phyloP scores from a whole-genome alignment of 1,139 yeast genomes.

The Kodamaea plutei region DNA sequence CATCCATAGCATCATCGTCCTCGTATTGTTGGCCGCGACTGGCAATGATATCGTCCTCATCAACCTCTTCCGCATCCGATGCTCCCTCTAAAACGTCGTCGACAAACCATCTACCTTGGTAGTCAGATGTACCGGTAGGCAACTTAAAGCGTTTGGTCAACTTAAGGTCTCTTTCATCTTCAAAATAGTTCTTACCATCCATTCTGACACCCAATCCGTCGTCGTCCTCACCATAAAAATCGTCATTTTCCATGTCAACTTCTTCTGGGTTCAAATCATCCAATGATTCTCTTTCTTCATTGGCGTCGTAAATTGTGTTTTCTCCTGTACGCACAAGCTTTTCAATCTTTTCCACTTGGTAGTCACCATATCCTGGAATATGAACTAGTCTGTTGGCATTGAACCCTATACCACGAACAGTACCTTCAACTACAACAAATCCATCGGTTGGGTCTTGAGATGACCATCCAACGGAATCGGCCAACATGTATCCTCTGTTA shows the following conservation, averaged over 20 bases:
- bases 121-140: constrained; percentile 89
- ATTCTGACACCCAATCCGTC: constrained; percentile 58
- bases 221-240: constrained; percentile 41
- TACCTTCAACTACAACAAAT: constrained; percentile 65
- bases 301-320: constrained; percentile 38
- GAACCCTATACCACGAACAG: constrained; percentile 83
- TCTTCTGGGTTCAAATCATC: constrained; percentile 66
- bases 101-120: constrained; percentile 90
- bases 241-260: constrained; percentile 45
- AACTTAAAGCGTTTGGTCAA: constrained; percentile 34
- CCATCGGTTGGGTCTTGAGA: constrained; percentile 24
- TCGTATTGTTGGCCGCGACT: constrained; percentile 13
- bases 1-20: constrained; percentile 34
- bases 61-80: constrained; percentile 51
- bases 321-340: constrained; percentile 31
- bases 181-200: constrained; percentile 66
- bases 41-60: constrained; percentile 25
- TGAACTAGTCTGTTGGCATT: constrained; percentile 75
- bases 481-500: constrained; percentile 78
- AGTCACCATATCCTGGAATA: constrained; percentile 88
- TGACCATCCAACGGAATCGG: constrained; percentile 56
- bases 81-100: constrained; percentile 49
- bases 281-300: constrained; percentile 57
- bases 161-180: constrained; percentile 30
- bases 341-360: constrained; percentile 68